Conservation (phyloP, 371 early-diverging fungal genomes). For the Actinomortierella wolfii region DNA sequence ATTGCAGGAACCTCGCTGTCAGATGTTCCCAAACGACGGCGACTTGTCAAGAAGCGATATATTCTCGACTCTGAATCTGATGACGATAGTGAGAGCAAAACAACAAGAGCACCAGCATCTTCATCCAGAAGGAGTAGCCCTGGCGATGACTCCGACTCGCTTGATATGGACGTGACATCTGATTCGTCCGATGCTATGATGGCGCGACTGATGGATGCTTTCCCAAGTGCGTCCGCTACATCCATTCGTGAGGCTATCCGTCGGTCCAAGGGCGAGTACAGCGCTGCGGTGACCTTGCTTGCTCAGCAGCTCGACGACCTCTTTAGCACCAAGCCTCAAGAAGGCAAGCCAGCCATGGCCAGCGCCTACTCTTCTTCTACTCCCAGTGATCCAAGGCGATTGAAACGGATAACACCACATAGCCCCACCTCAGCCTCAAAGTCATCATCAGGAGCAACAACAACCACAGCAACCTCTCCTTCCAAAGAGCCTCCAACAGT, state of each 20-base stretch:
- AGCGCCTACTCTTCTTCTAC: too few species aligned
- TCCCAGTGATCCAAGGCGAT: too few species aligned
- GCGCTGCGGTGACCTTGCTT: slow-evolving; percentile 16
- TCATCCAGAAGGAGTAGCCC: slow-evolving; percentile 8
- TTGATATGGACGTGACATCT: slow-evolving; percentile 2
- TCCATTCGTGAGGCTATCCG: slow-evolving; percentile 9
- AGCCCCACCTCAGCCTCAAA: too few species aligned
- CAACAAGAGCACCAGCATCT: slow-evolving; percentile 7
- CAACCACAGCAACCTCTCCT: background rate
- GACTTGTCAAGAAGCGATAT: slow-evolving; percentile 19
- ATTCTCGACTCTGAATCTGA: slow-evolving; percentile 15
- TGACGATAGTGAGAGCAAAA: slow-evolving; percentile 23
- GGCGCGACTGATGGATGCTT: slow-evolving; percentile 18
- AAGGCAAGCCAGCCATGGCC: background rate
- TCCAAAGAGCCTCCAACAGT: too few species aligned
- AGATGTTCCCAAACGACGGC: slow-evolving; percentile 22
- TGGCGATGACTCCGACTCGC: slow-evolving; percentile 11
- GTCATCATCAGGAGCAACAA: too few species aligned
- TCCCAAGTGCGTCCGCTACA: slow-evolving; percentile 13
- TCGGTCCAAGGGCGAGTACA: slow-evolving; percentile 17
- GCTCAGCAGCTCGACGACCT: background rate
- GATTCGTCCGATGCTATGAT: slow-evolving; percentile 3
- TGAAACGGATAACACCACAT: too few species aligned
- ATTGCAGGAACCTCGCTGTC: background rate
- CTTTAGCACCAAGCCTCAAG: background rate